Percentiles rank a stretch among this genome's conserved stretches.
Evolutionary conservation across 75 land plant species (phyloP).

Genomic region (Chamaecyparis obtusa): DNA sequence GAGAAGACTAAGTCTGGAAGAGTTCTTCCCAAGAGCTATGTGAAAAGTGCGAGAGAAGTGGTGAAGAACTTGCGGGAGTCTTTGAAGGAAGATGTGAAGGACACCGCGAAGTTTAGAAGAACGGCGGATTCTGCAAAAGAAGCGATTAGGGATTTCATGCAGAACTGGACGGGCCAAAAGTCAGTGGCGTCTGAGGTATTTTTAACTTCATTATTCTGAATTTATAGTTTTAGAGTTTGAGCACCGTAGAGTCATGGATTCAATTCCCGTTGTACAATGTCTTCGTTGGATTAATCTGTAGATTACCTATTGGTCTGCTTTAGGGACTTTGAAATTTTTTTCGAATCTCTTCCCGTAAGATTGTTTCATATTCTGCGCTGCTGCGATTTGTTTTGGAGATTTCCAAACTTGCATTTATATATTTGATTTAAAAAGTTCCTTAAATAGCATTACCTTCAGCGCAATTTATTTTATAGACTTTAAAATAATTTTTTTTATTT

Average conservation of each 20-base stretch:
- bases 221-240: not conserved
- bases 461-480: too few species aligned
- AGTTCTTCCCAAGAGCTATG: constrained; percentile 80
- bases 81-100: constrained; percentile 61
- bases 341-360: not conserved
- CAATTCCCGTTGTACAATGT: not conserved
- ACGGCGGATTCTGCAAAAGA: constrained; percentile 91
- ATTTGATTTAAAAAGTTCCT: too few species aligned
- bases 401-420: too few species aligned
- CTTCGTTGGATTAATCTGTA: not conserved
- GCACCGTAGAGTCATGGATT: not conserved
- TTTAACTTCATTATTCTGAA: not conserved
- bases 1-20: constrained; percentile 83
- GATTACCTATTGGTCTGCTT: not conserved
- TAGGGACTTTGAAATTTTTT: not conserved
- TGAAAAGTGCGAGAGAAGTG: constrained; percentile 82
- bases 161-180: constrained; percentile 70
- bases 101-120: constrained; percentile 69
- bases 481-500: too few species aligned
- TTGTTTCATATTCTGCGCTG: not conserved
- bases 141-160: constrained; percentile 74
- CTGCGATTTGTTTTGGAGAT: not conserved
- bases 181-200: constrained; percentile 61
- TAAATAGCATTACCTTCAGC: too few species aligned
- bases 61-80: constrained; percentile 79